Evolutionary conservation across 169 alveolate genomes (phyloP), one percentile per base, ranked within the genome.

Genomic region (Plasmodium knowlesi): DNA sequence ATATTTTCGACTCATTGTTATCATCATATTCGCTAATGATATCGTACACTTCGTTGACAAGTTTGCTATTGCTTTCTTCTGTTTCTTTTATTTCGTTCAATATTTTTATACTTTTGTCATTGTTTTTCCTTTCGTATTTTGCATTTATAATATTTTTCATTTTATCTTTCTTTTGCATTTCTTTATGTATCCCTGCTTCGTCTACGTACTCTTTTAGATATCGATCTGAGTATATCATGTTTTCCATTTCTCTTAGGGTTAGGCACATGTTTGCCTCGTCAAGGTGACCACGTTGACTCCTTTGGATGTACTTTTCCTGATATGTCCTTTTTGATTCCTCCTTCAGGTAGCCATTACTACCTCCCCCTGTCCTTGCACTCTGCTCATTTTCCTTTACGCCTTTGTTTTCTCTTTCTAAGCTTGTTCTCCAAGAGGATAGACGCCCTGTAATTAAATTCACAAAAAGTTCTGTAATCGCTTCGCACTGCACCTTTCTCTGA

Each of bases 81-180:
- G 74, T 88, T 72, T 79, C 41, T 78, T 88, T 88, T 78, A 88
- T 88, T 88, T 88, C 94, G 43, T 88, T 54, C 25, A 88, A 57
- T 28, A 88, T 88, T 88, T 88, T 76, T 79, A 88, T 88, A 46
- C 94, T 88, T 43, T 67, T 88, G 22, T 88, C 89, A 79, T 57
- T 61, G 19, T 19, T n/a, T 74, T 67, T 19, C n/a, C 70, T 54
- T 67, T 32, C 34, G 37, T 83, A 16, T 6, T 73, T 83, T 30
- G 16, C 57, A 84, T 50, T 46, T 39, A 84, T 34, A 32, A 84
- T 14, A 25, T 73, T 84, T 46, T 84, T 84, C 41, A 41, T 41
- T 83, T 72, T 84, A 14, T 30, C 41, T 22, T 43, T 67, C 39
- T 67, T 84, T 3, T 28, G 67, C 46, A 53, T 72, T 16, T 53